Evolutionary conservation across 2,329 filamentous ascomycete species (phyloP).

Genomic region (Emergomyces africanus): DNA sequence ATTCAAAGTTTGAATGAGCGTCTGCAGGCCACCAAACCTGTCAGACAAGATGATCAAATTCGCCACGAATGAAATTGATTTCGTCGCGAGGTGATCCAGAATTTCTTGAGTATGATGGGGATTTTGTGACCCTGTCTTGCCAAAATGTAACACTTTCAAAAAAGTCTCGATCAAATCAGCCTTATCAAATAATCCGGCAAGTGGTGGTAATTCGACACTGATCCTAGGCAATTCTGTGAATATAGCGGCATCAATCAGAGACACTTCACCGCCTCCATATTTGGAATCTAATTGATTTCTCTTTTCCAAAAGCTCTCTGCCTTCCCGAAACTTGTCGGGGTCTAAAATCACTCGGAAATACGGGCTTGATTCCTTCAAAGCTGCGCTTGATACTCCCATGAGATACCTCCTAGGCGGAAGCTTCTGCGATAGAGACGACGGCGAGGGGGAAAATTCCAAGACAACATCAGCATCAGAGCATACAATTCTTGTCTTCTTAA

Average conservation of each 20-base stretch:
- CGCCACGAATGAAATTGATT: slow-evolving; percentile 6
- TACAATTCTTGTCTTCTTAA: slow-evolving; percentile 13
- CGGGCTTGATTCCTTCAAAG: slow-evolving; percentile 21
- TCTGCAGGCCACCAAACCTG: slow-evolving; percentile 4
- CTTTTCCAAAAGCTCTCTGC: slow-evolving; percentile 21
- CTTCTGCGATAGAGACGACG: slow-evolving; percentile 3
- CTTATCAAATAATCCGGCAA: slow-evolving; percentile 14
- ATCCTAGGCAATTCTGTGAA: slow-evolving; percentile 19
- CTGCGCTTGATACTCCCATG: slow-evolving; percentile 24
- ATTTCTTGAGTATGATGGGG: not conserved
- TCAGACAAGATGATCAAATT: slow-evolving; percentile 8
- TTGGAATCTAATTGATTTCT: slow-evolving; percentile 7
- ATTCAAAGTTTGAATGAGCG: not conserved
- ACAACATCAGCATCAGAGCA: slow-evolving; percentile 23
- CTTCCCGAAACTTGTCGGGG: slow-evolving; percentile 30
- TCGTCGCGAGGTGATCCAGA: slow-evolving; percentile 2
- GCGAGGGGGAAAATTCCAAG: slow-evolving; percentile 18
- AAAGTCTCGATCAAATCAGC: slow-evolving; percentile 5
- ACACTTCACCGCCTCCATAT: slow-evolving; percentile 6
- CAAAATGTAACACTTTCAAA: slow-evolving; percentile 5
- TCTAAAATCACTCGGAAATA: slow-evolving; percentile 31
- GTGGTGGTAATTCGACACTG: slow-evolving; percentile 17
- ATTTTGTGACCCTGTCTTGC: not conserved
- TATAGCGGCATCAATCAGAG: slow-evolving; percentile 1
- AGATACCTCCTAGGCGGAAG: slow-evolving; percentile 8